Percentiles rank a stretch among this genome's conserved stretches.
Conservation (phyloP, 129 eudicot species). For the Pulicaria dysenterica region DNA sequence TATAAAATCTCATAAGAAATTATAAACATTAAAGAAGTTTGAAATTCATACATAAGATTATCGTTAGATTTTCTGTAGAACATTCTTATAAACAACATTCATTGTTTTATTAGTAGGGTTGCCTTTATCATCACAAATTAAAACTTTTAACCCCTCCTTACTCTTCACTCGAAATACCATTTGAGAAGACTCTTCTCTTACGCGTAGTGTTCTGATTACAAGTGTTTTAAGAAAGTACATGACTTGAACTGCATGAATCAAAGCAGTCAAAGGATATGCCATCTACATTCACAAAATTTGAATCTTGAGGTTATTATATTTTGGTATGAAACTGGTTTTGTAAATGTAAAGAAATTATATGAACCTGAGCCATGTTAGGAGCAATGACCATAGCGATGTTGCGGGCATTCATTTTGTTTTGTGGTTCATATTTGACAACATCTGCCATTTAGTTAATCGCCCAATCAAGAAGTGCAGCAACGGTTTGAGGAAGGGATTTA, state of each 20-base stretch:
- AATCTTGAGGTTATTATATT: not conserved
- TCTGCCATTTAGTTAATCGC: slow-evolving; percentile 93
- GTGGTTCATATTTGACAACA: slow-evolving; percentile 64
- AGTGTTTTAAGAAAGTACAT: slow-evolving; percentile 90
- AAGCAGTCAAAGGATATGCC: slow-evolving; percentile 94
- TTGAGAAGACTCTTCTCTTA: slow-evolving; percentile 42
- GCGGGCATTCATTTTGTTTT: slow-evolving; percentile 90
- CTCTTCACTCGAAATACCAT: slow-evolving; percentile 27
- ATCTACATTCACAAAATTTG: slow-evolving; percentile 53
- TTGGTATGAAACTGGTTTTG: not conserved
- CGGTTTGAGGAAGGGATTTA: slow-evolving; percentile 76
- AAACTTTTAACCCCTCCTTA: no score
- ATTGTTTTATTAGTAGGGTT: no score
- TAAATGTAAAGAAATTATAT: not conserved
- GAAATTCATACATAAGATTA: no score
- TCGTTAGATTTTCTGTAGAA: no score
- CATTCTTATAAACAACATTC: no score
- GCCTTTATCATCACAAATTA: no score
- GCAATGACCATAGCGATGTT: slow-evolving; percentile 95
- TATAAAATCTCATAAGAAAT: no score
- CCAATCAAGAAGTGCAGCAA: slow-evolving; percentile 83
- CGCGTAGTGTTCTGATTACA: slow-evolving; percentile 56
- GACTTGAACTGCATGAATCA: slow-evolving; percentile 95
- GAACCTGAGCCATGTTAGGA: slow-evolving; percentile 96
- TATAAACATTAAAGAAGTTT: no score